A percentile compares a stretch with the other conserved stretches of the same genome.
phyloP scores from a whole-genome alignment of 1,284 basidiomycete genomes.

The Inonotus hispidus region DNA sequence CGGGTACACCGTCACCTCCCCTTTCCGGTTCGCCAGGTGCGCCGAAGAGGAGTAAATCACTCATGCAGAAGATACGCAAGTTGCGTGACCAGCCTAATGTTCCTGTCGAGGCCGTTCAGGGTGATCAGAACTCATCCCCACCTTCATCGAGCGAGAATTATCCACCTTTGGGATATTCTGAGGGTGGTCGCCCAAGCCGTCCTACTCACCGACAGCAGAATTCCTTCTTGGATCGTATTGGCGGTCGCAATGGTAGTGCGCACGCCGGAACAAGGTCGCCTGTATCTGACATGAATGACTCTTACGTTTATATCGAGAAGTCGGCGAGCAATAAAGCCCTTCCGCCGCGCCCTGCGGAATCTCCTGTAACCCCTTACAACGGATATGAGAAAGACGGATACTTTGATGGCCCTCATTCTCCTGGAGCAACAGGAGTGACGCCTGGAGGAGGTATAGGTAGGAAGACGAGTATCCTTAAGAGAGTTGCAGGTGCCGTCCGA shows the following conservation, averaged over 20 bases:
- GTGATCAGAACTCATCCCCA: constrained; percentile 40
- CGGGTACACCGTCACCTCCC: constrained; percentile 33
- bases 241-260: constrained; percentile 20
- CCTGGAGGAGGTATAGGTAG: constrained; percentile 48
- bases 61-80: constrained; percentile 79
- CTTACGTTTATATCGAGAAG: constrained; percentile 59
- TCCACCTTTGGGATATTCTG: constrained; percentile 16
- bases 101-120: constrained; percentile 51
- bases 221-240: constrained; percentile 69
- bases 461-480: constrained; percentile 75
- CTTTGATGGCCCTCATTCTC: constrained; percentile 39
- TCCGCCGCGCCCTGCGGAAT: constrained; percentile 43
- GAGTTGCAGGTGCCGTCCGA: constrained; percentile 65
- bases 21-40: constrained; percentile 27
- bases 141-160: constrained; percentile 39
- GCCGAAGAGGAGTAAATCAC: constrained; percentile 69
- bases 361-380: constrained; percentile 25
- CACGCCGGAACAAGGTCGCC: constrained; percentile 29
- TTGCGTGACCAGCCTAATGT: constrained; percentile 80
- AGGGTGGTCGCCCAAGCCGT: constrained; percentile 29
- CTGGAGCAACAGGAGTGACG: constrained; percentile 28
- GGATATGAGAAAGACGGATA: constrained; percentile 38
- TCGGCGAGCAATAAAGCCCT: constrained; percentile 54
- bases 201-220: constrained; percentile 65
- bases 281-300: constrained; percentile 41